Conservation (phyloP, 2,329 filamentous ascomycete genomes). For the Scytalidium lignicola region DNA sequence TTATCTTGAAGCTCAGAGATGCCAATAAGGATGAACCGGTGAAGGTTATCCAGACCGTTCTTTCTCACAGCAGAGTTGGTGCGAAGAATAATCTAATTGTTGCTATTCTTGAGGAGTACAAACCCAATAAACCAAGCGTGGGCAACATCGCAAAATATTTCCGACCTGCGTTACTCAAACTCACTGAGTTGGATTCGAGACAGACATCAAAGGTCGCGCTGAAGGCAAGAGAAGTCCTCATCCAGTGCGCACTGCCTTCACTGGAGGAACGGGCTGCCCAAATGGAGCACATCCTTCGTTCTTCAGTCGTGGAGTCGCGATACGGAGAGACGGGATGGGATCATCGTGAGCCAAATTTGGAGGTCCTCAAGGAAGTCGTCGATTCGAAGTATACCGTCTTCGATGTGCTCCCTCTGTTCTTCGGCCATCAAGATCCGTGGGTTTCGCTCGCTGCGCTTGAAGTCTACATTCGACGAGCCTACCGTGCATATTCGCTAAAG, state of each 20-base stretch:
- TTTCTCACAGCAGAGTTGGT: slow-evolving; percentile 88
- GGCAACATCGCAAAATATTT: slow-evolving; percentile 87
- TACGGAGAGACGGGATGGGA: slow-evolving; percentile 98
- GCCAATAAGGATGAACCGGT: slow-evolving; percentile 90
- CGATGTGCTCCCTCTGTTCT: slow-evolving; percentile 92
- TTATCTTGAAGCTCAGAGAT: slow-evolving; percentile 88
- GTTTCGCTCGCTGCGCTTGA: slow-evolving; percentile 90
- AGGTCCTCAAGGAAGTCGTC: slow-evolving; percentile 93
- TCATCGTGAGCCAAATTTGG: slow-evolving; percentile 84
- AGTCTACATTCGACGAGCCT: slow-evolving; percentile 92
- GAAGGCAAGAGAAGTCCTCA: slow-evolving; percentile 95
- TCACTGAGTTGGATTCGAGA: slow-evolving; percentile 85
- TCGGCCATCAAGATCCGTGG: slow-evolving; percentile 89
- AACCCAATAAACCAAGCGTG: slow-evolving; percentile 85
- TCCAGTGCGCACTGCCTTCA: slow-evolving; percentile 93
- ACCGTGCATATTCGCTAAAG: slow-evolving; percentile 92
- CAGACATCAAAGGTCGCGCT: slow-evolving; percentile 88
- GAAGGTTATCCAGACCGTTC: slow-evolving; percentile 80
- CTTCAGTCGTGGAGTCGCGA: slow-evolving; percentile 91
- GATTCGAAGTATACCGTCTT: slow-evolving; percentile 99
- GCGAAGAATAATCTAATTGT: slow-evolving; percentile 92
- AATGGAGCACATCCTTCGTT: slow-evolving; percentile 98
- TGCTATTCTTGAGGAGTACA: slow-evolving; percentile 89
- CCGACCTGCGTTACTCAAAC: slow-evolving; percentile 72
- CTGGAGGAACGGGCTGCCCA: slow-evolving; percentile 90